Percentiles rank a stretch among this genome's conserved stretches.
Conservation (phyloP, 768 basidiomycete species). For the Termitomyces sp. region DNA sequence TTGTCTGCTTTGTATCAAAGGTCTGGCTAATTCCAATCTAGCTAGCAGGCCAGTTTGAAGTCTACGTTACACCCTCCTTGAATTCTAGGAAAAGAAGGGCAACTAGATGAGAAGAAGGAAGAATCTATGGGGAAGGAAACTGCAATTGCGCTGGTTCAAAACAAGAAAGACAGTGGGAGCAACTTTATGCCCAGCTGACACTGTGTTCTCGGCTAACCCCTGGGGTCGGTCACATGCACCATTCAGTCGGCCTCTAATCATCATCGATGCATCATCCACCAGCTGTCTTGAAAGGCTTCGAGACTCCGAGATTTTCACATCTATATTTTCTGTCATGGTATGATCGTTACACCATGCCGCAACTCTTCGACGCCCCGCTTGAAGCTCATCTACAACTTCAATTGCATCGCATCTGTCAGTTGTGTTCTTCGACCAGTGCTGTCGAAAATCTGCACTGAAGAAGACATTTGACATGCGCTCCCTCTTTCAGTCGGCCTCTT, state of each 20-base stretch:
- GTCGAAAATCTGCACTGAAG: background rate
- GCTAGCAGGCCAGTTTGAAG: conserved; percentile 3
- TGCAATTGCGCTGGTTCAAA: conserved; percentile 13
- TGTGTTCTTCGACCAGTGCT: background rate
- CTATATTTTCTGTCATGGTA: background rate
- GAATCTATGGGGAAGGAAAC: conserved; percentile 16
- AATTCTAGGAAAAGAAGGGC: conserved; percentile 14
- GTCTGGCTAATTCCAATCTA: conserved; percentile 14
- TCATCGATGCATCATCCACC: background rate
- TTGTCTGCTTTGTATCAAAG: conserved; percentile 10
- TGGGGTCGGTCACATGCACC: conserved; percentile 20
- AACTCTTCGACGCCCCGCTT: background rate
- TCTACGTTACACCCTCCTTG: conserved; percentile 8
- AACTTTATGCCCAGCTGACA: conserved; percentile 21
- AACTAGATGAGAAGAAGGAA: conserved; percentile 12
- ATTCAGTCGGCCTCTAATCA: background rate
- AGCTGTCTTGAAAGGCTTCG: background rate
- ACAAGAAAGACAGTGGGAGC: conserved; percentile 18
- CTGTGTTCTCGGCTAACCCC: conserved; percentile 16
- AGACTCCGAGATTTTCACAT: background rate
- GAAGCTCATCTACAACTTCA: background rate
- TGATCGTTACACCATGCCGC: background rate
- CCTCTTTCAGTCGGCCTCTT: conserved; percentile 1
- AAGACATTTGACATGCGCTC: conserved; percentile 1
- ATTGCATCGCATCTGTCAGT: conserved; percentile 3